A percentile compares a stretch with the other conserved stretches of the same genome.
phyloP scores from a whole-genome alignment of 805 yeast genomes.

The Nakazawaea populi region DNA sequence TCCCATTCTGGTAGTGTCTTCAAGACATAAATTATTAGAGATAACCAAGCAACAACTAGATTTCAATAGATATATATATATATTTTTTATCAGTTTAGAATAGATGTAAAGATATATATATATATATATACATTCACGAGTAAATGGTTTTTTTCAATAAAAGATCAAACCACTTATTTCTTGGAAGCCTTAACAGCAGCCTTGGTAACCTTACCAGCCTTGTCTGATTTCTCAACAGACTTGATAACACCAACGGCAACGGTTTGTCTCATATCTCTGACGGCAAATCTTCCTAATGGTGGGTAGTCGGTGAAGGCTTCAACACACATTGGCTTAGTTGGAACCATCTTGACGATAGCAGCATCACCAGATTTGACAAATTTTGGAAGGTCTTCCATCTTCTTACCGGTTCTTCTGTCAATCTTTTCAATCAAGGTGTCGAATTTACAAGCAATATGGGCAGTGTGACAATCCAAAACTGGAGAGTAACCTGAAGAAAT shows the following conservation, averaged over 20 bases:
- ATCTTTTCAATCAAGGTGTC: constrained; percentile 69
- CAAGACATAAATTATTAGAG: too few species aligned
- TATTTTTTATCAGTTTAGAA: too few species aligned
- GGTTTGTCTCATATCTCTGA: constrained; percentile 99
- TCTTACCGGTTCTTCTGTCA: constrained; percentile 92
- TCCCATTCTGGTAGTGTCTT: too few species aligned
- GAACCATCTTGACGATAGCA: constrained; percentile 86
- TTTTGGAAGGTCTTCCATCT: constrained; percentile 83
- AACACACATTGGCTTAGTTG: constrained; percentile 90
- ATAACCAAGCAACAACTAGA: too few species aligned
- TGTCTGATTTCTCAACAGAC: constrained; percentile 82
- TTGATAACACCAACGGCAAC: constrained; percentile 99
- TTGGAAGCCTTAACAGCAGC: constrained; percentile 82
- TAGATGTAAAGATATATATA: too few species aligned
- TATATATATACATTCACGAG: background rate
- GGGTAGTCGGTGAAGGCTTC: constrained; percentile 94
- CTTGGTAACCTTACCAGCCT: constrained; percentile 94
- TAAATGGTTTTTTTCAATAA: background rate
- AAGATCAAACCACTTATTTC: constrained; percentile 40
- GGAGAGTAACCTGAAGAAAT: constrained; percentile 88
- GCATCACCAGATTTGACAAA: constrained; percentile 96
- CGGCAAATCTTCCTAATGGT: constrained; percentile 96
- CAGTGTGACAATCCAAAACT: constrained; percentile 89
- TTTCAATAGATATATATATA: too few species aligned
- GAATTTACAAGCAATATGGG: constrained; percentile 89